Evolutionary conservation across 2,329 filamentous ascomycete genomes (phyloP).

Genomic region (Colletotrichum costaricense): DNA sequence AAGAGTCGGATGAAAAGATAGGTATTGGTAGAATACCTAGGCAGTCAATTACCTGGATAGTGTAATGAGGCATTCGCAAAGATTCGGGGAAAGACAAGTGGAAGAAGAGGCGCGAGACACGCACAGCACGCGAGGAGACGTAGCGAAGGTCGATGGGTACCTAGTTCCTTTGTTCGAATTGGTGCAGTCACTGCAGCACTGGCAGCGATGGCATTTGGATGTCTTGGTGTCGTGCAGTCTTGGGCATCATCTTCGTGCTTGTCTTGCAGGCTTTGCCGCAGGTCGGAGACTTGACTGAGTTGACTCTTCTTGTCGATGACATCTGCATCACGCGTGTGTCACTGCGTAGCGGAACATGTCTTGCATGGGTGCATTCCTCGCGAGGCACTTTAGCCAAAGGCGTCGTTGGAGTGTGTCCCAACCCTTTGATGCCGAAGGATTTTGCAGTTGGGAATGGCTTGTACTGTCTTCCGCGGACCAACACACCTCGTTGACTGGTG

Average conservation of each 20-base stretch:
- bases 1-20: neutral
- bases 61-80: neutral
- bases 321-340: neutral
- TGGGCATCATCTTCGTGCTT: neutral
- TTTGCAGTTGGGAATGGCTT: neutral
- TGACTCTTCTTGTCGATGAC: neutral
- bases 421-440: neutral
- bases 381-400: neutral
- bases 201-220: neutral
- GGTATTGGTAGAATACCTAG: neutral
- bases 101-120: neutral
- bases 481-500: neutral
- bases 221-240: conserved; percentile 7
- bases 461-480: neutral
- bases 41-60: too few species aligned
- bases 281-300: neutral
- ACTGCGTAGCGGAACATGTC: neutral
- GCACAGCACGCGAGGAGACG: conserved; percentile 11
- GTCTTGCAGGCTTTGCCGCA: neutral
- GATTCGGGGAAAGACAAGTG: neutral
- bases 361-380: neutral
- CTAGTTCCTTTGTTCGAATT: conserved; percentile 14
- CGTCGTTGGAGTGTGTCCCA: neutral
- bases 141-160: neutral
- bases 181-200: conserved; percentile 1